Percentiles rank a stretch among this genome's conserved stretches.
These are phyloP conservation scores for Colletotrichum karsti DNA, from an alignment of 2,329 filamentous ascomycete species.

Conservation along the genomic window DNA sequence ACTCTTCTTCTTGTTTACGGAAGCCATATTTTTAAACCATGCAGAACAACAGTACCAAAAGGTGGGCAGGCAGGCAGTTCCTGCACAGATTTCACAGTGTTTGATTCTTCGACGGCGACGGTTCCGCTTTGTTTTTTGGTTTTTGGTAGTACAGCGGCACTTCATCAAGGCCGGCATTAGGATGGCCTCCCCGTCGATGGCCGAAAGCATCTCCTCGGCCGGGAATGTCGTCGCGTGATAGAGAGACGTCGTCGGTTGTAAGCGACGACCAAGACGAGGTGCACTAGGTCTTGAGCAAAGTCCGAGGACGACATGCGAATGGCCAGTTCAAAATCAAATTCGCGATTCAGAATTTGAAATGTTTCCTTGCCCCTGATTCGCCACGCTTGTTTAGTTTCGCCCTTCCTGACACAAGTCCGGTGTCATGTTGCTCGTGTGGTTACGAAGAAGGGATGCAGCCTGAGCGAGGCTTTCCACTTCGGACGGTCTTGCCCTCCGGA, in stretches of 20 bases:
- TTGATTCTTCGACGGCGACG: neutral
- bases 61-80: neutral
- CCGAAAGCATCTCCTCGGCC: neutral
- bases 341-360: slow-evolving; percentile 4
- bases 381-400: neutral
- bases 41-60: neutral
- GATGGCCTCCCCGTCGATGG: neutral
- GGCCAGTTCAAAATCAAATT: neutral
- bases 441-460: slow-evolving; percentile 1
- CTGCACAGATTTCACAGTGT: neutral
- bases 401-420: slow-evolving; percentile 15
- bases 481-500: neutral
- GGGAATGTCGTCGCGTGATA: neutral
- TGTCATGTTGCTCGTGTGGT: neutral
- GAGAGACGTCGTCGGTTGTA: neutral
- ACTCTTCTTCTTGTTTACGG: neutral
- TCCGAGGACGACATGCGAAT: neutral
- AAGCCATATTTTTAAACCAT: neutral
- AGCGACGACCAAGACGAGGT: neutral
- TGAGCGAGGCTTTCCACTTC: neutral
- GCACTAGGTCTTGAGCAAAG: neutral
- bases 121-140: neutral
- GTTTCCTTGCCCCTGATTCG: neutral
- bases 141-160: neutral
- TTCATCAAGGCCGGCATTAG: slow-evolving; percentile 1